Base-by-base conservation (phyloP, 1,139 yeast species). In the Taphrina communis region DNA sequence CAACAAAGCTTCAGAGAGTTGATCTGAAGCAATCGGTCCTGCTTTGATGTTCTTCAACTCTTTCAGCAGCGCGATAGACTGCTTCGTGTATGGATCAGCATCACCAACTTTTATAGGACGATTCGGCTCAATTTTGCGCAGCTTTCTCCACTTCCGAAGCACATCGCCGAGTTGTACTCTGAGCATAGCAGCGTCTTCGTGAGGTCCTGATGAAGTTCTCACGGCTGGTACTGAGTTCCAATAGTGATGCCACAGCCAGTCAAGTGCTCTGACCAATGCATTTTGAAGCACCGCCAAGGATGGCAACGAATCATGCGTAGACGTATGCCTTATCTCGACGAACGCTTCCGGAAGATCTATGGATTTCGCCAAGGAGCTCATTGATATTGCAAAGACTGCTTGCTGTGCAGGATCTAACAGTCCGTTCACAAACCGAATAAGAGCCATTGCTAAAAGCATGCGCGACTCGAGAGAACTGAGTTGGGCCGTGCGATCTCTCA, bases 361-460 rank as follows among this genome's bases (percentile, higher is more conserved):
- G 53, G 84, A 82, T 67, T 81, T 84, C 0, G 99, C 99, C 42
- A 94, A 78, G 6, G 83, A 82, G 72, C 88, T 89, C 74, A 94
- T 80, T 1, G 98, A 94, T 25, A 89, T 84, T 0, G 97, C 97
- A 75, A 81, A 88, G 67, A 83, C 85, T 0, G 93, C 85, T 74
- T 88, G 90, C 77, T 94, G 99, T 62, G 84, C 84, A 0, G 96
- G 96, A 76, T 95, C 99, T 56, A 95, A 79, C 38, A 92, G 78
- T 0, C 98, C 98, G 77, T 94, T 95, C 31, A 94, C 98, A 79
- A 94, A 92, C 70, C 97, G 70, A 38, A 92, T 87, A 8, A 94
- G 75, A 0, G 94, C 86, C 91, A 90, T 88, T 0, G 96, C 81
- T 73, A 89, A 88, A 1, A 89, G 81, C 72, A 87, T 53, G 3